Base-by-base conservation (phyloP, 768 basidiomycete genomes). In the Lanmaoa rubissima region DNA sequence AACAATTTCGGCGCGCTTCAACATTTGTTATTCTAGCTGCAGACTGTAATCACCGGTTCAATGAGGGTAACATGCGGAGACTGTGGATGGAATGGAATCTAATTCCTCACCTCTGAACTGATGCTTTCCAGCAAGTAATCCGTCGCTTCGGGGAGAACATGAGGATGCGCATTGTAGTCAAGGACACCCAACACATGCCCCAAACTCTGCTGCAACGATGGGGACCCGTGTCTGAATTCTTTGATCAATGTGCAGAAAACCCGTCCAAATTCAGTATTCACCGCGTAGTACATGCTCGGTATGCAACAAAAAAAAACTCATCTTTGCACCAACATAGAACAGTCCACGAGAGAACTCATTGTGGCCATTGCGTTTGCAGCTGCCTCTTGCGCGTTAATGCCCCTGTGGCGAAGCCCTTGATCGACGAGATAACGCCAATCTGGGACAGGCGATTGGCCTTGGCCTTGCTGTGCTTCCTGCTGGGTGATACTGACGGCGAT, bases 371-470 rank as follows among this genome's bases (percentile, higher is more conserved):
- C 87, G 26, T 68, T 70, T 13, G 92, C 88, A 35, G 88, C 91
- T 9, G 87, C 84, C 62, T 90, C 85, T 72, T 95, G 95, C 4
- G 90, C 90, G 16, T 71, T 65, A 2, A 68, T 63, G 44, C 74
- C 81, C 57, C 85, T 78, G 67, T 91, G 86, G 71, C 86, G 89
- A 56, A 95, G 75, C 17, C 86, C 84, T 53, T 80, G 74, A 64
- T 94, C 86, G 39, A 94, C 72, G 41, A 96, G 74, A 41, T 79
- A 75, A 52, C 77, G 75, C 92, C 92, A 95, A 56, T 78, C 72
- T 4, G 84, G 80, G 16, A 81, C 77, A 39, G 76, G 73, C 13
- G 81, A 75, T 41, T 66, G 64, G 24, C 75, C 60, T 48, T 74
- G 66, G 14, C 74, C 58, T 21, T 55, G 55, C n/a, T 74, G 71